Base-by-base conservation (phyloP, 768 basidiomycete species). In the Rhodocollybia butyracea region DNA sequence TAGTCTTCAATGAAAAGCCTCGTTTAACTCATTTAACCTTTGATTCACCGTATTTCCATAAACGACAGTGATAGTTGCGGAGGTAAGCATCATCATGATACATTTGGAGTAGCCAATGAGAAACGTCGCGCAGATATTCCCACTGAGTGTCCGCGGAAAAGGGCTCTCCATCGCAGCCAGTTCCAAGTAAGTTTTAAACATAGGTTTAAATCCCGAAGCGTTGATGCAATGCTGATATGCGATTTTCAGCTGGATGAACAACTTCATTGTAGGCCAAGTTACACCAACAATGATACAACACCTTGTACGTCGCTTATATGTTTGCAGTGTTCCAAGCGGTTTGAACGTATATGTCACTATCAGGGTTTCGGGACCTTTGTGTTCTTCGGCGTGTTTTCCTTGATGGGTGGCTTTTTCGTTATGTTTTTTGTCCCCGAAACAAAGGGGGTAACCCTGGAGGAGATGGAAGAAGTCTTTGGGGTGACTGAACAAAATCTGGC, bases 171-270 rank as follows among this genome's bases (percentile, higher is more conserved):
- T 91, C 59, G 83, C 85, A 3, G 83, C 86, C 4, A 89, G 86
- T 6, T 83, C 84, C 13, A 90, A 90, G n/a, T n/a, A n/a, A n/a
- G n/a, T n/a, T n/a, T n/a, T n/a, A n/a, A n/a, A n/a, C n/a, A 72
- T 90, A 86, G 85, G 83, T 82, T 39, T 26, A 30, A 31, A 17
- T 43, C 22, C n/a, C n/a, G 36, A n/a, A n/a, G 36, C n/a, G n/a
- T 38, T n/a, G 36, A 11, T 36, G 39, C 30, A 41, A 46, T 5
- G 55, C n/a, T n/a, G n/a, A n/a, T n/a, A n/a, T n/a, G n/a, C n/a
- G n/a, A n/a, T n/a, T n/a, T n/a, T n/a, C n/a, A n/a, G n/a, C 8
- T 62, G 84, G 84, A 87, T 88, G 86, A 87, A 88, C 67, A 88
- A 87, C 64, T 88, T 87, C 66, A 88, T 88, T 61, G 81, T 85